Percentiles rank a stretch among this genome's conserved stretches.
phyloP scores from a whole-genome alignment of 805 yeast genomes.

The Blastobotrys terrestris region DNA sequence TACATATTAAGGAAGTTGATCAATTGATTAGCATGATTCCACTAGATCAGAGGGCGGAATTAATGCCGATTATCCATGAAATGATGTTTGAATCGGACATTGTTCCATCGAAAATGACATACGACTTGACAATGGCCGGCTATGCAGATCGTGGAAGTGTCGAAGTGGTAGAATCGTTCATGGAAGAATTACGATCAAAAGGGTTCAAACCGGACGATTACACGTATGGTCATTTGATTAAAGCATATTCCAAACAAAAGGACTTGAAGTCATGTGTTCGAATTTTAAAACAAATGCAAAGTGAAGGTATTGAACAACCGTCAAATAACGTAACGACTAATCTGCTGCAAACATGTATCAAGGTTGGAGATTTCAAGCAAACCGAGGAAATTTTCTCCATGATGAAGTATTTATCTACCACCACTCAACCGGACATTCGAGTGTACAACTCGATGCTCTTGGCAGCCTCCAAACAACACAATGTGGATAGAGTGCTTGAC shows the following conservation, averaged over 20 bases:
- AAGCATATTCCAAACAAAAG: slow-evolving; percentile 23
- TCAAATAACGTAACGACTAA: slow-evolving; percentile 41
- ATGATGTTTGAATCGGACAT: slow-evolving; percentile 21
- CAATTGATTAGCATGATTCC: slow-evolving; percentile 25
- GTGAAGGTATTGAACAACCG: slow-evolving; percentile 10
- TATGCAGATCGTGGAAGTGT: slow-evolving; percentile 28
- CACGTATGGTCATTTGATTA: slow-evolving; percentile 30
- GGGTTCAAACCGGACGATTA: slow-evolving; percentile 22
- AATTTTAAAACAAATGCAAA: slow-evolving; percentile 14
- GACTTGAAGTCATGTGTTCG: slow-evolving; percentile 21
- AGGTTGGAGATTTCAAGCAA: slow-evolving; percentile 42
- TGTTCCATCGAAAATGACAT: slow-evolving; percentile 12
- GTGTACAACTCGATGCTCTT: slow-evolving; percentile 71
- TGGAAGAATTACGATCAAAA: slow-evolving; percentile 19
- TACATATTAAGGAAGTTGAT: slow-evolving; percentile 22
- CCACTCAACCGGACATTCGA: slow-evolving; percentile 58
- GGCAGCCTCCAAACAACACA: slow-evolving; percentile 53
- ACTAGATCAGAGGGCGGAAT: slow-evolving; percentile 16
- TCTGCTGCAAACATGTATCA: slow-evolving; percentile 55
- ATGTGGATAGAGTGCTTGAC: slow-evolving; percentile 70
- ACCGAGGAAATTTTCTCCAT: slow-evolving; percentile 74
- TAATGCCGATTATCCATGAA: slow-evolving; percentile 18
- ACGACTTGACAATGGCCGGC: slow-evolving; percentile 28
- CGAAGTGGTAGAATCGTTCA: slow-evolving; percentile 17
- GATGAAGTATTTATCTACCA: slow-evolving; percentile 69